A percentile compares a stretch with the other conserved stretches of the same genome.
These are phyloP conservation scores for Blastobotrys illinoisensis DNA, from an alignment of 1,139 yeast species.

Conservation along the genomic window DNA sequence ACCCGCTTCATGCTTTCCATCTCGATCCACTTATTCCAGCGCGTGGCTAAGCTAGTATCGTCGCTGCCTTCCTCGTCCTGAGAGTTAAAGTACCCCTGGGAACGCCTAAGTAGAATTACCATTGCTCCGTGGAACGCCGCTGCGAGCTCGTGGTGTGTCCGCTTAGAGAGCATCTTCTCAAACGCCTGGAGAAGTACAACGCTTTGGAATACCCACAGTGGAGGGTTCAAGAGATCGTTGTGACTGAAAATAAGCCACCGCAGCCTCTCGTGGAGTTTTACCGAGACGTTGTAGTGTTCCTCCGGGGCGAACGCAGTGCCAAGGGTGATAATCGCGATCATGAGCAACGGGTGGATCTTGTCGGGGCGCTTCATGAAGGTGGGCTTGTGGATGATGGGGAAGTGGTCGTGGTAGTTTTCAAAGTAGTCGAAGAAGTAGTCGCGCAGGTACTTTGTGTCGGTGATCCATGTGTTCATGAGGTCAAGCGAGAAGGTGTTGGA, in stretches of 20 bases:
- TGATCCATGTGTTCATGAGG: slow-evolving; percentile 17
- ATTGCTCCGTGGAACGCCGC: slow-evolving; percentile 20
- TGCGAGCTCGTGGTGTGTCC: slow-evolving; percentile 39
- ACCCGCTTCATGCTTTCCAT: slow-evolving; percentile 16
- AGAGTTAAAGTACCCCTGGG: slow-evolving; percentile 17
- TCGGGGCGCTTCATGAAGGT: slow-evolving; percentile 24
- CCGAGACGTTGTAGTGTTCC: slow-evolving; percentile 22
- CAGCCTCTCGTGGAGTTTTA: slow-evolving; percentile 25
- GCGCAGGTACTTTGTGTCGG: slow-evolving; percentile 19
- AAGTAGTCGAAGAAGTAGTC: slow-evolving; percentile 22
- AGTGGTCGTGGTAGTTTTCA: slow-evolving; percentile 29
- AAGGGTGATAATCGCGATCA: slow-evolving; percentile 27
- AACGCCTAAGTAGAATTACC: slow-evolving; percentile 26
- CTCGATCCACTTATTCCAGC: slow-evolving; percentile 24
- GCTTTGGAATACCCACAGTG: slow-evolving; percentile 57
- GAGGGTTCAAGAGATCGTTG: slow-evolving; percentile 26
- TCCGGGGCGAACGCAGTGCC: slow-evolving; percentile 25
- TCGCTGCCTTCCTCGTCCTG: slow-evolving; percentile 16
- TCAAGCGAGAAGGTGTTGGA: slow-evolving; percentile 16
- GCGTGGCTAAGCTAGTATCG: slow-evolving; percentile 11
- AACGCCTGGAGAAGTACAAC: slow-evolving; percentile 54
- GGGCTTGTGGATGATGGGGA: slow-evolving; percentile 29
- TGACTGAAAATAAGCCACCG: slow-evolving; percentile 23
- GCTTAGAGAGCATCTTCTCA: slow-evolving; percentile 50
- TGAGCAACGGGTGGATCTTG: slow-evolving; percentile 24